Conservation (phyloP, 2,329 filamentous ascomycete species). For the Colletotrichum sp. region DNA sequence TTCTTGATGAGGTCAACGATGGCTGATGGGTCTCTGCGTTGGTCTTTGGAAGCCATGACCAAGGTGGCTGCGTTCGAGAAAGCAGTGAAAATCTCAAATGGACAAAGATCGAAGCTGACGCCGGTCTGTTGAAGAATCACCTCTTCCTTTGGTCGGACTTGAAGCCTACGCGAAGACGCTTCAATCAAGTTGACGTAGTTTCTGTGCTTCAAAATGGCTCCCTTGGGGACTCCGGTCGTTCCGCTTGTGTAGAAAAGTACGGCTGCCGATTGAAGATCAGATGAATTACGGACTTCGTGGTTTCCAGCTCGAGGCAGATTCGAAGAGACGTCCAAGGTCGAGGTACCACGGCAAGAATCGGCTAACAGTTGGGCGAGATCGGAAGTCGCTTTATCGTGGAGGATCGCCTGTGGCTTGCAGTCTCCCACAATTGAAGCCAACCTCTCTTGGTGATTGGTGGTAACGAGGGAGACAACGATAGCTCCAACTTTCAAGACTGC, state of each 20-base stretch:
- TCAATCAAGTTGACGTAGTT: constrained; percentile 31
- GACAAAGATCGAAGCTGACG: constrained; percentile 44
- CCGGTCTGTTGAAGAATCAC: constrained; percentile 42
- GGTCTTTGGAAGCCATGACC: constrained; percentile 33
- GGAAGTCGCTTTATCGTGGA: background rate
- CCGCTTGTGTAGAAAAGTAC: constrained; percentile 38
- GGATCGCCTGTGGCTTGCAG: background rate
- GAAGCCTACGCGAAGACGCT: constrained; percentile 7
- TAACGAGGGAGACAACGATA: constrained; percentile 40
- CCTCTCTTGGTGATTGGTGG: background rate
- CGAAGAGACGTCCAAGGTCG: background rate
- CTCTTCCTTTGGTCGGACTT: constrained; percentile 23
- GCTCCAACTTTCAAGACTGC: constrained; percentile 44
- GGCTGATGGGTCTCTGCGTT: constrained; percentile 36
- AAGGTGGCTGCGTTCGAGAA: constrained; percentile 40
- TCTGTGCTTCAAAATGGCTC: constrained; percentile 36
- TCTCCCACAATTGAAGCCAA: background rate
- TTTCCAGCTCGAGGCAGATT: background rate
- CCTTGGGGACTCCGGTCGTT: constrained; percentile 43
- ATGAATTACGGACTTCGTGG: background rate
- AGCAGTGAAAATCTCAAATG: constrained; percentile 39
- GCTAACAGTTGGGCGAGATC: background rate
- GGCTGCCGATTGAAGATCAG: constrained; percentile 12
- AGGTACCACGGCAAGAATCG: background rate
- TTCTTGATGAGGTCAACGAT: constrained; percentile 38